Evolutionary conservation across 345 rosid genomes (phyloP), one percentile per base, ranked within the genome.

Genomic region (Moricandia arvensis): DNA sequence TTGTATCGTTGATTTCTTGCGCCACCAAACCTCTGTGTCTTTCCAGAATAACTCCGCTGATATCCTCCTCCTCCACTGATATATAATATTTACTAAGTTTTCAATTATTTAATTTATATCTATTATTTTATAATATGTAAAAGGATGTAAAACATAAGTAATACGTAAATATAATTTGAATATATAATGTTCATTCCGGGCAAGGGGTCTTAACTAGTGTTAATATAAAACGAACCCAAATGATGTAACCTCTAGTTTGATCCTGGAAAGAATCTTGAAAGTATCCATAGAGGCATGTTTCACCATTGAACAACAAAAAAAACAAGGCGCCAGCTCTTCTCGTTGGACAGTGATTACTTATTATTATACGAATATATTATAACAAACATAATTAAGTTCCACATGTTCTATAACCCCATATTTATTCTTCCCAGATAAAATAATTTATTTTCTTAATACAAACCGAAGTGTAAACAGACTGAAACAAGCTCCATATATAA

Each of bases 381-480:
- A 69, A 41, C 31, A 72, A 38, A 61, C 24, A 33, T 34, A 12
- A n/a, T n/a, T n/a, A 34, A 12, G 17, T 61, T 61, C 66, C 45
- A 61, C 8, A 17, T 63, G 16, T 55, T 75, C 51, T 59, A 54
- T 41, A 63, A 63, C 61, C 61, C 47, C 53, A 62, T 11, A 63
- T 26, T 76, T 69, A 69, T 69, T 68, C 13, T 9, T 54, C 17
- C 51, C 65, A 35, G 55, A 54, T 51, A 63, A 70, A 31, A 35
- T 10, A 55, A 38, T 24, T 64, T 13, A 17, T 63, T 24, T 70
- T 33, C 66, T 63, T 30, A 70, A 31, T 55, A 77, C 53, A 77
- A 77, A 71, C 43, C 68, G 37, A 59, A 47, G 18, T 60, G 75
- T 69, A 55, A 69, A 38, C 64, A 62, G 2, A 54, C 57, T 38